Evolutionary conservation across 164 flowering plant species (phyloP), one percentile per base, ranked within the genome.

Genomic region (Vitis rupestris): DNA sequence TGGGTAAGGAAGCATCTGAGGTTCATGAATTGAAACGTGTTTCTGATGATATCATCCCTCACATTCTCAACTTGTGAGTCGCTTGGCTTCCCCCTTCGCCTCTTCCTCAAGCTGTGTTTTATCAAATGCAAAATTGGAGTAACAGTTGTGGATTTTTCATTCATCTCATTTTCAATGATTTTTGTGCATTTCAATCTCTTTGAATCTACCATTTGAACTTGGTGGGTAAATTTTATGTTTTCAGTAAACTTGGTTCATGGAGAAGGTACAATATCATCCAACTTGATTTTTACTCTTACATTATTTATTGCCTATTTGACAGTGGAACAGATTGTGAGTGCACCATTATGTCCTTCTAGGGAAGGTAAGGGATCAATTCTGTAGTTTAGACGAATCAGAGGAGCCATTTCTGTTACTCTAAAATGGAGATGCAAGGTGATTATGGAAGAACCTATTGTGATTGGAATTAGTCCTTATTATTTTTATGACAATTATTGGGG

Each of bases 61-160:
- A 86, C 63, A 73, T 90, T 66, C 84, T 90, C 65, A 86, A 83
- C 70, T 69, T 90, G 93, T 90, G 75, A 90, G 92, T 80, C 15
- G 50, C 56, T 19, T 51, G 4, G 44, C 44, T 37, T 54, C 5
- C 12, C 30, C 63, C 4, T 50, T 59, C 2, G 7, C 29, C 54
- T 4, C 10, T 6, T 48, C 55, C 58, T 15, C 63, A 15, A 23
- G 27, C 27, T 23, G 27, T 37, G 44, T 6, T 37, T 37, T 37
- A 37, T 37, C 7, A 37, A 37, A 37, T 37, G 44, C 44, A 37
- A 37, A 37, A 37, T 6, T 37, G 44, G 44, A 37, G 44, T 2
- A 37, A 37, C 44, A 37, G 7, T 37, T 37, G 44, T 3, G 44
- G 44, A 37, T 37, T 37, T 37, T 37, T 37, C 44, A 37, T 0